Evolutionary conservation across 1,284 basidiomycete species (phyloP), one percentile per base, ranked within the genome.

Genomic region (Ustilago nuda): DNA sequence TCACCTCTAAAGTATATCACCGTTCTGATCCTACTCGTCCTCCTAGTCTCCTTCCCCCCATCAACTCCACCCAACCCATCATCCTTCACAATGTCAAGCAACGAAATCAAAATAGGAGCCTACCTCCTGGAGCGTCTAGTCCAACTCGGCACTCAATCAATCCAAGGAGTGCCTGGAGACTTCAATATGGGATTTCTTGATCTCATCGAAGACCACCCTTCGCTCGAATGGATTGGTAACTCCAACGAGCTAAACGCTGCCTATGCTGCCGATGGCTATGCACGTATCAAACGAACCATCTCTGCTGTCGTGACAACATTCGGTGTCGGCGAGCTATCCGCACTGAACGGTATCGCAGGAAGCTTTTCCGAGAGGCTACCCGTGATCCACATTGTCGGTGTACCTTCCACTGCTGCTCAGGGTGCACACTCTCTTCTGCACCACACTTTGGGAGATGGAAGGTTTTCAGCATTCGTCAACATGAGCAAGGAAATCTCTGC

Each of bases 211-310:
- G 92, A 93, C 76, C 90, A 94, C 82, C 89, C 90, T 3, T 88
- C 86, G 11, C 90, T 98, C 50, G 87, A 93, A 27, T 98, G 95
- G 95, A 89, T 72, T 41, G 95, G 95, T 27, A 84, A 83, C 72
- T 76, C 81, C 13, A 94, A 95, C 86, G 94, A 86, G 88, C 77
- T 85, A 57, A 87, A 86, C 59, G 84, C 86, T 0, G 74, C 93
- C 0, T 97, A 97, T 85, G 94, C 94, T n/a, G 93, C 93, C 0
- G 95, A 98, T 84, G 95, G 95, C 23, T 97, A 97, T 83, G 93
- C 95, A 35, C 90, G 95, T 60, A 91, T 78, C 53, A 79, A 78
- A 56, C 48, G 56, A 17, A 78, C 70, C 27, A 32, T 78, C 36
- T 55, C 70, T n/a, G 73, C 76, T 62, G 41, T 74, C 0, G 80